A percentile compares a stretch with the other conserved stretches of the same genome.
Evolutionary conservation across 306 rosid species (phyloP).

Genomic region (Quercus variabilis): DNA sequence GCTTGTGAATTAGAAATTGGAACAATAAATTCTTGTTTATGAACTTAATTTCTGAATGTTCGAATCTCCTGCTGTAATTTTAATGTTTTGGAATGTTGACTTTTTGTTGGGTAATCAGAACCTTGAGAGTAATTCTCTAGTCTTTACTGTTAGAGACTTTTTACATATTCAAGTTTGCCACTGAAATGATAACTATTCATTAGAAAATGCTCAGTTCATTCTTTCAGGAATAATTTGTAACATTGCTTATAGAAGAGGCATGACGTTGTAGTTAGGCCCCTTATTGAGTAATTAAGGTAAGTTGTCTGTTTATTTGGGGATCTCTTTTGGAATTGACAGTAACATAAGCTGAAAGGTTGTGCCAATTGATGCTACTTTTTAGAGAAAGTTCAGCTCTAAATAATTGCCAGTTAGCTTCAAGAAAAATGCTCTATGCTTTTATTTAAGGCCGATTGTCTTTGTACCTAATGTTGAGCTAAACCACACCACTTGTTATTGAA

Average conservation of each 20-base stretch:
- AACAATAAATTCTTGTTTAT: constrained; percentile 19
- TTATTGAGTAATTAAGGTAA: neutral
- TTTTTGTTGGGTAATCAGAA: neutral
- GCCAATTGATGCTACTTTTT: neutral
- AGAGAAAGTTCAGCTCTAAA: neutral
- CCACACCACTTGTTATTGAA: neutral
- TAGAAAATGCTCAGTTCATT: neutral
- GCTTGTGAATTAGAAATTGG: constrained; percentile 5
- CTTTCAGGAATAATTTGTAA: neutral
- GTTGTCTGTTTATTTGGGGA: neutral
- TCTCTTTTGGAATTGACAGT: neutral
- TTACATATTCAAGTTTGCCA: neutral
- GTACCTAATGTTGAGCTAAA: neutral
- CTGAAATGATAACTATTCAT: neutral
- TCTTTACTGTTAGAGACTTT: neutral
- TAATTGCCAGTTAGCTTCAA: neutral
- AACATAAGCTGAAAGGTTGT: neutral
- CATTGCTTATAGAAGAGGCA: neutral
- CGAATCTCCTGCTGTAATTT: constrained; percentile 10
- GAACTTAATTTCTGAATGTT: constrained; percentile 21
- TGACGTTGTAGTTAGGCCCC: neutral
- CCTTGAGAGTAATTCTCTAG: neutral
- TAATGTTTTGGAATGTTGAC: neutral
- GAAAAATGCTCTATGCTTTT: neutral
- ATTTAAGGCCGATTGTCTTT: neutral